Evolutionary conservation across 768 basidiomycete genomes (phyloP).

Genomic region (Mrakia gelida): DNA sequence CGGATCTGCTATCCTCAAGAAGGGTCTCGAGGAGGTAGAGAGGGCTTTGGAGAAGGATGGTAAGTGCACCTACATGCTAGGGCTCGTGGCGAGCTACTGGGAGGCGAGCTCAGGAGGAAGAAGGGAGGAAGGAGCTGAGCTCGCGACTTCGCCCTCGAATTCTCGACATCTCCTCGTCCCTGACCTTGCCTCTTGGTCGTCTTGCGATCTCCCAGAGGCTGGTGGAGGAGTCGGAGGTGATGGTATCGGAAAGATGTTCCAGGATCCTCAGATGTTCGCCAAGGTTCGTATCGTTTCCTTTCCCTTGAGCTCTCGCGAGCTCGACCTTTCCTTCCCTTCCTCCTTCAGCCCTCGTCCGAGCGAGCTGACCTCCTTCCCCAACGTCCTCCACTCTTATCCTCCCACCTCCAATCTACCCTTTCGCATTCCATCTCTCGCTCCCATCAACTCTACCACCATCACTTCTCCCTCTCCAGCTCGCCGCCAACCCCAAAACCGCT

Average conservation of each 20-base stretch:
- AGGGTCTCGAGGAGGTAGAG: slow-evolving; percentile 82
- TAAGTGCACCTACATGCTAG: background rate
- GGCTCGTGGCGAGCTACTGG: background rate
- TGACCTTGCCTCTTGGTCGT: background rate
- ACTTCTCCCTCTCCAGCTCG: slow-evolving; percentile 48
- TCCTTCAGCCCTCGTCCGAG: background rate
- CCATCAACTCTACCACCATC: background rate
- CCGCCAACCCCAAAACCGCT: slow-evolving; percentile 76
- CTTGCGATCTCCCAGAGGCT: slow-evolving; percentile 34
- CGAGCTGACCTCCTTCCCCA: background rate
- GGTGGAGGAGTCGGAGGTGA: slow-evolving; percentile 48
- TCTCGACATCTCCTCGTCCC: background rate
- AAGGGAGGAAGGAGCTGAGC: background rate
- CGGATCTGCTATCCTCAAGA: slow-evolving; percentile 68
- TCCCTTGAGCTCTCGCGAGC: background rate
- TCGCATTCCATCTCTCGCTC: background rate
- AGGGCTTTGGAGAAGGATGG: slow-evolving; percentile 68
- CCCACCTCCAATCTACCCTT: background rate
- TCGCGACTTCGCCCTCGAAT: background rate
- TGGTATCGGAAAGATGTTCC: slow-evolving; percentile 73
- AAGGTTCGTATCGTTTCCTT: slow-evolving; percentile 47
- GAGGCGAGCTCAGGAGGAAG: background rate
- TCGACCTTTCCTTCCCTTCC: background rate
- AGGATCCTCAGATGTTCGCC: slow-evolving; percentile 72
- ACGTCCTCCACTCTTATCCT: background rate